These are phyloP conservation scores for Colletotrichum sp. DNA, from an alignment of 2,329 filamentous ascomycete genomes.

Conservation along the genomic window DNA sequence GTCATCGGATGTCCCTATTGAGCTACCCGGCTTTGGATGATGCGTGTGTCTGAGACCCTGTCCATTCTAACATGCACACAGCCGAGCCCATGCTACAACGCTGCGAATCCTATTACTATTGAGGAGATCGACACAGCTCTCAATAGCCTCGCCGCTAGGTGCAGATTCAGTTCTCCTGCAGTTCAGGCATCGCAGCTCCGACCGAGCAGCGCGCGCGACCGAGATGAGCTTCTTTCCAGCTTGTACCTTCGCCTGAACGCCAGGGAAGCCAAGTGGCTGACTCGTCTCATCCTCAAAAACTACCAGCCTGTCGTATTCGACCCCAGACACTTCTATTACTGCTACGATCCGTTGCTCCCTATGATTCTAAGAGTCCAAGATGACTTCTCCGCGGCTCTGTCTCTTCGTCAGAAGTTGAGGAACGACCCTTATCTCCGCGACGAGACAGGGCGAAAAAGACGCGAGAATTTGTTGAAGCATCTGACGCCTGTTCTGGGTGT, in stretches of 20 bases:
- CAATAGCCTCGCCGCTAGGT: conserved; percentile 68
- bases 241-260: conserved; percentile 67
- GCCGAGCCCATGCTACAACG: conserved; percentile 47
- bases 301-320: conserved; percentile 73
- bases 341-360: conserved; percentile 73
- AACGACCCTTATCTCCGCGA: conserved; percentile 28
- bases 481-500: conserved; percentile 61
- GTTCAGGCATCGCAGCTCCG: conserved; percentile 47
- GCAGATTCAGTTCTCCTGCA: conserved; percentile 72
- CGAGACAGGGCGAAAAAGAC: conserved; percentile 12
- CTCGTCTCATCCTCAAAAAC: conserved; percentile 78
- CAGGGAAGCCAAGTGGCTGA: conserved; percentile 85
- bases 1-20: conserved; percentile 22
- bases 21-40: conserved; percentile 23
- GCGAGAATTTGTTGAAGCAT: conserved; percentile 30
- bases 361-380: conserved; percentile 73
- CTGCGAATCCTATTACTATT: conserved; percentile 58
- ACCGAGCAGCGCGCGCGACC: conserved; percentile 32
- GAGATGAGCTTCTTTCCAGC: conserved; percentile 48
- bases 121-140: conserved; percentile 75
- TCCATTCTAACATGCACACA: conserved; percentile 25
- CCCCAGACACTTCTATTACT: conserved; percentile 54
- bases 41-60: neutral
- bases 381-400: conserved; percentile 66
- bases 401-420: conserved; percentile 49